Base-by-base conservation (phyloP, 331 rosid genomes). In the Pyrus hybrid region DNA sequence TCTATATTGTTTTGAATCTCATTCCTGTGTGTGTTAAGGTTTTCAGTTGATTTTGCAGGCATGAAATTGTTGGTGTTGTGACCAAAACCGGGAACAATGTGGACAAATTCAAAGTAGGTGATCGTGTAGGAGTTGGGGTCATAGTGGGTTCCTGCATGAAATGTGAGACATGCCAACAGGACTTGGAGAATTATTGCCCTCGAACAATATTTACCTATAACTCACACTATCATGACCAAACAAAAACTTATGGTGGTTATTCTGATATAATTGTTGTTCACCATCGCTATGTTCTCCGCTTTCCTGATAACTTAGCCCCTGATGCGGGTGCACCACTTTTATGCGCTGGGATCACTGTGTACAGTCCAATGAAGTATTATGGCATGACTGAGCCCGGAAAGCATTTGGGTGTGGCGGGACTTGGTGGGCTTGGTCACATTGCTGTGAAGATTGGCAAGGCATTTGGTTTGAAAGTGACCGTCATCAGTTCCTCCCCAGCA, bases 351-450 rank as follows among this genome's bases (percentile, higher is more conserved):
- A 86, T 93, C 61, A 89, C 98, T 57, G 86, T 91, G 66, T 91
- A 90, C 75, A 93, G 98, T 81, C 98, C 98, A 2, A 93, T 93
- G 97, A 90, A 74, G 28, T 93, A 87, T 79, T 93, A 91, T 81
- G 96, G 98, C 73, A 90, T 91, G 89, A 88, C 93, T 13, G 88
- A 93, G 79, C 87, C 94, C 1, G 96, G 98, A 28, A 91, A 90
- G 84, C 96, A 91, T 81, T 82, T 93, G 84, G 98, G 98, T 43
- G 96, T 93, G 77, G 96, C 88, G 16, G 97, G 98, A 53, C 98
- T 93, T 66, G 98, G 98, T 77, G 98, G 98, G 65, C 85, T 93
- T 70, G 97, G 98, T 58, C 97, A 93, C 79, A 85, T 93, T 72
- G 98, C 98, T 11, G 89, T 93, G 63, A 93, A 91, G 78, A 25